Evolutionary conservation across 2,329 filamentous ascomycete genomes (phyloP), one percentile per base, ranked within the genome.

Genomic region (Xylaria sp.): DNA sequence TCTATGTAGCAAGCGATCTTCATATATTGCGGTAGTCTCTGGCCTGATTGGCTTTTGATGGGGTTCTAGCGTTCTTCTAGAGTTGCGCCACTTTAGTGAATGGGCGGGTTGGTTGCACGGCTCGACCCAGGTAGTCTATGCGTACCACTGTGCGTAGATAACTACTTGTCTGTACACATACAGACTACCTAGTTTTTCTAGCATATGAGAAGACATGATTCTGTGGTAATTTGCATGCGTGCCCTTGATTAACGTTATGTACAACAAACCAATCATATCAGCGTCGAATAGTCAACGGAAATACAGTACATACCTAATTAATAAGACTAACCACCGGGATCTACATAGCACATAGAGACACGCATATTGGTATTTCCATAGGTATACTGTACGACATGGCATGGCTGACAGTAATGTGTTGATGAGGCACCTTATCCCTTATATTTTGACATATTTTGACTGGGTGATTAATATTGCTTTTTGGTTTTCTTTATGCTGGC

Each of bases 21-120:
- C 71, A 59, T 67, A 64, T 65, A 64, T 27, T 65, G 69, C 68
- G 55, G 66, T 64, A 50, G 42, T n/a, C 8, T 14, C 12, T 64
- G 12, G 42, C 61, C 17, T 76, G 70, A 78, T 78, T 78, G 75
- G 75, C 11, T 32, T 36, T 30, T 45, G 45, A 55, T 48, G 56
- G 59, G 54, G 65, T 81, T 81, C 79, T 80, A 81, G 79, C 75
- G 77, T 70, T 70, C 70, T 81, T 81, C 79, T 81, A 81, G 79
- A 74, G 75, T 74, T 53, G 67, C 61, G 69, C 69, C 61, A 71
- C 60, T 57, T 67, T 66, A 47, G 54, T 45, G 45, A 50, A 53
- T 54, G 19, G 50, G 54, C 36, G 17, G 50, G 59, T 51, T 67
- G 62, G 67, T 62, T 64, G 64, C 59, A 64, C 48, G 47, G 34